Percentiles rank a stretch among this genome's conserved stretches.
phyloP scores from a whole-genome alignment of 1,284 basidiomycete genomes.

The Xanthoconium separans region DNA sequence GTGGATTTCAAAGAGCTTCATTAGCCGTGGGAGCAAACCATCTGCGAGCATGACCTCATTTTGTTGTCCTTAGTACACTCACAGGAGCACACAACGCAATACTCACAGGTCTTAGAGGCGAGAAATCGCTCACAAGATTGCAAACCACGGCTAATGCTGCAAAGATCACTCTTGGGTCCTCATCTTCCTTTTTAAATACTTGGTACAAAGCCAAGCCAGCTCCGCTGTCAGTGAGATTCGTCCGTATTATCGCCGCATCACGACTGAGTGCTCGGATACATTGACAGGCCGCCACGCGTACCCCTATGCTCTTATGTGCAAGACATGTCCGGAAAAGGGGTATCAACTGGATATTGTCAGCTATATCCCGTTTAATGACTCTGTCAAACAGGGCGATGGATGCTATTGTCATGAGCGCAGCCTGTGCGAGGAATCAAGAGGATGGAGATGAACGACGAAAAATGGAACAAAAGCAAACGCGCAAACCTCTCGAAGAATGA shows the following conservation, averaged over 20 bases:
- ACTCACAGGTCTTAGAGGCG: slow-evolving; percentile 71
- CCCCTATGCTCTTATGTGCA: slow-evolving; percentile 63
- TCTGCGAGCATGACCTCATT: slow-evolving; percentile 48
- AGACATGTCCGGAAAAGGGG: slow-evolving; percentile 56
- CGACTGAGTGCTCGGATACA: slow-evolving; percentile 80
- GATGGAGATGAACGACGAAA: neutral
- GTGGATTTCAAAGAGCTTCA: slow-evolving; percentile 50
- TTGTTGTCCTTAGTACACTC: neutral
- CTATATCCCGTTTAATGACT: slow-evolving; percentile 65
- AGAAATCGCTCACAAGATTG: slow-evolving; percentile 86
- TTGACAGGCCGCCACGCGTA: slow-evolving; percentile 84
- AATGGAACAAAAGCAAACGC: neutral
- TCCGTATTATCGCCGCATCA: slow-evolving; percentile 75
- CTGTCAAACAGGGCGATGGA: slow-evolving; percentile 69
- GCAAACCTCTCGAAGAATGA: slow-evolving; percentile 62
- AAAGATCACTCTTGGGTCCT: slow-evolving; percentile 69
- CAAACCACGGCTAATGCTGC: slow-evolving; percentile 78
- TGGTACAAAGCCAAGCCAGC: slow-evolving; percentile 70
- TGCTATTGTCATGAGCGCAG: slow-evolving; percentile 67
- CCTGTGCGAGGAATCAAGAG: slow-evolving; percentile 41
- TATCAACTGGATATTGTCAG: slow-evolving; percentile 54
- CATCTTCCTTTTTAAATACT: slow-evolving; percentile 53
- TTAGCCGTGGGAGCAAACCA: slow-evolving; percentile 63
- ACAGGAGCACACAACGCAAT: neutral
- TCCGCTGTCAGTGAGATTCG: slow-evolving; percentile 80